A percentile compares a stretch with the other conserved stretches of the same genome.
Evolutionary conservation across 164 flowering plant genomes (phyloP).

Genomic region (Aristolochia fimbriata): DNA sequence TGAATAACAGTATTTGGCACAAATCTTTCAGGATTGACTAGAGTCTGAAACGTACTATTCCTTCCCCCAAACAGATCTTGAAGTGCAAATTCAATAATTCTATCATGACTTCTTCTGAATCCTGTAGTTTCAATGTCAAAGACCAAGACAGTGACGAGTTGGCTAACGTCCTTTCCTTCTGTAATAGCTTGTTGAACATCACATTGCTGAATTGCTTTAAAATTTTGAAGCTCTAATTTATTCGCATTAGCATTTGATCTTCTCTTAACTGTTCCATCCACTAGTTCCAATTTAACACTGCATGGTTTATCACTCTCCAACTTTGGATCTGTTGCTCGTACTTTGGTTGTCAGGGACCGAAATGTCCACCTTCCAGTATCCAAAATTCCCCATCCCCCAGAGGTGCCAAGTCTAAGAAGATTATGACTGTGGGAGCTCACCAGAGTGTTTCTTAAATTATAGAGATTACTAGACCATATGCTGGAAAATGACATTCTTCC

Average conservation of each 20-base stretch:
- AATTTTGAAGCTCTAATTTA: slow-evolving; percentile 17
- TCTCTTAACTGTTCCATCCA: slow-evolving; percentile 25
- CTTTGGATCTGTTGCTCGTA: slow-evolving; percentile 25
- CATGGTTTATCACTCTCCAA: slow-evolving; percentile 24
- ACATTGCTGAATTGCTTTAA: slow-evolving; percentile 23
- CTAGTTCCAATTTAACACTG: slow-evolving; percentile 21
- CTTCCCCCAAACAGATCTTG: slow-evolving; percentile 78
- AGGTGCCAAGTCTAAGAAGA: slow-evolving; percentile 25
- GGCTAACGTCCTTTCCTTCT: slow-evolving; percentile 27
- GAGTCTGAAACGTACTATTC: slow-evolving; percentile 79
- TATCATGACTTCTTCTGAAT: slow-evolving; percentile 39
- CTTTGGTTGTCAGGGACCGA: slow-evolving; percentile 28
- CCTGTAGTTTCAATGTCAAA: slow-evolving; percentile 91
- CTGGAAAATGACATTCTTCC: slow-evolving; percentile 21
- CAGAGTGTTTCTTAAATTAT: slow-evolving; percentile 14
- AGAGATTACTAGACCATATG: slow-evolving; percentile 31
- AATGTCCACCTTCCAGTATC: slow-evolving; percentile 31
- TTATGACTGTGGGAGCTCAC: slow-evolving; percentile 19
- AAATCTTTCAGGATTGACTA: slow-evolving; percentile 58
- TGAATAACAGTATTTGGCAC: slow-evolving; percentile 60
- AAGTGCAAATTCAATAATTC: slow-evolving; percentile 77
- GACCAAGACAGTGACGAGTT: slow-evolving; percentile 42
- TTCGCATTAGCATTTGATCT: slow-evolving; percentile 22
- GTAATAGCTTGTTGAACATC: slow-evolving; percentile 27
- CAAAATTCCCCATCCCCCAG: slow-evolving; percentile 22